phyloP scores from a whole-genome alignment of 179 eudicot genomes.

The Sideroxylon spinosum region DNA sequence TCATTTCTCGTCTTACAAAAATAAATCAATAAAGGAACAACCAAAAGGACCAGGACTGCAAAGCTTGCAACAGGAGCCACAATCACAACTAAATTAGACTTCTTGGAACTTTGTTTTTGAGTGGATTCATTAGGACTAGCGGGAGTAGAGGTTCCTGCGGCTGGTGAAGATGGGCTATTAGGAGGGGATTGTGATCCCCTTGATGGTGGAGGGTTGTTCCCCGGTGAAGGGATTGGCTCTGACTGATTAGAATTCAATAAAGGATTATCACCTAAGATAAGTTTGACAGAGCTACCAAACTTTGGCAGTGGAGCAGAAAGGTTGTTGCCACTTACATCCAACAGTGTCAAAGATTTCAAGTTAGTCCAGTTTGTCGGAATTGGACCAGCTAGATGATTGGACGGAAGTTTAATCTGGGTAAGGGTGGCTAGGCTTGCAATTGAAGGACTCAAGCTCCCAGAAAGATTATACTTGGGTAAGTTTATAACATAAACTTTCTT shows the following conservation, averaged over 20 bases:
- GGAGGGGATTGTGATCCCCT: slow-evolving; percentile 23
- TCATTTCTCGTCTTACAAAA: background rate
- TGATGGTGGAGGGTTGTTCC: background rate
- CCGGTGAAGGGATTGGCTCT: background rate
- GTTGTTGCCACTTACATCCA: background rate
- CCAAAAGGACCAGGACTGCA: background rate
- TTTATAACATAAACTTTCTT: background rate
- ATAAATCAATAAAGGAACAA: background rate
- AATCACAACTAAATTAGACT: background rate
- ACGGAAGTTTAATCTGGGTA: background rate
- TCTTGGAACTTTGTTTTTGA: background rate
- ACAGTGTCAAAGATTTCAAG: background rate
- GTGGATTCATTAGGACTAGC: too few species aligned
- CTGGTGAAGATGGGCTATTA: slow-evolving; percentile 28
- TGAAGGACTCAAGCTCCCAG: background rate
- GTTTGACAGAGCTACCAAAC: background rate
- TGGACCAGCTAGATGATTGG: background rate
- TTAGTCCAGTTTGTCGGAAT: background rate
- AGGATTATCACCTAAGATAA: background rate
- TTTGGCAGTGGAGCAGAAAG: background rate
- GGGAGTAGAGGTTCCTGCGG: too few species aligned
- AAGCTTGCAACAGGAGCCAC: background rate
- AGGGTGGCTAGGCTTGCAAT: background rate
- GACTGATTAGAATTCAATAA: background rate
- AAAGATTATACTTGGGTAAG: background rate